phyloP scores from a whole-genome alignment of 257 asterid species.

The Solanum chilense region DNA sequence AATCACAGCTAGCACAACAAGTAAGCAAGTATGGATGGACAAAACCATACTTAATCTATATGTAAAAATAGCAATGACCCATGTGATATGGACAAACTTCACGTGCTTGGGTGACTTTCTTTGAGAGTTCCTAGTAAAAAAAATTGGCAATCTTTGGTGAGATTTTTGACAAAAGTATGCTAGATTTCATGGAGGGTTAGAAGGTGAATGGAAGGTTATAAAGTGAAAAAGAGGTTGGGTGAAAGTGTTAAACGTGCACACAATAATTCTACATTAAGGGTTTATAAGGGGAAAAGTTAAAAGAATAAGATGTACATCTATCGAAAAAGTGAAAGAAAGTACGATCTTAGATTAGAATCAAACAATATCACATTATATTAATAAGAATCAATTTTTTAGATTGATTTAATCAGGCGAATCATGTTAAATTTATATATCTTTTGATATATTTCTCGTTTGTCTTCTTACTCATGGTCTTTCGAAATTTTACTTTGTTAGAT shows the following conservation, averaged over 20 bases:
- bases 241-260: no score
- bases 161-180: background rate
- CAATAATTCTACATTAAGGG: background rate
- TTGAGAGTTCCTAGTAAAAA: background rate
- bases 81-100: slow-evolving; percentile 51
- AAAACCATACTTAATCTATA: background rate
- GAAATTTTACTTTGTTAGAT: no score
- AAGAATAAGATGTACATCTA: background rate
- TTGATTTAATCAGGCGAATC: no score
- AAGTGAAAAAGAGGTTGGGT: background rate
- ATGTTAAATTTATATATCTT: no score
- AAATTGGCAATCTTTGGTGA: background rate
- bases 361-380: background rate
- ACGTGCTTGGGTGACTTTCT: slow-evolving; percentile 35
- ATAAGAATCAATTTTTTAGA: background rate
- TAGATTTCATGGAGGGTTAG: background rate
- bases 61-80: slow-evolving; percentile 1
- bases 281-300: background rate
- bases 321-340: background rate
- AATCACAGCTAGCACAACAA: background rate
- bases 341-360: background rate
- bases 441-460: no score
- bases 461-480: no score
- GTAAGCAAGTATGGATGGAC: background rate
- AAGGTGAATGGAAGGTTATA: background rate